These are phyloP conservation scores for Aechmea fasciata DNA, from an alignment of 176 grass and related monocot species.

Conservation along the genomic window DNA sequence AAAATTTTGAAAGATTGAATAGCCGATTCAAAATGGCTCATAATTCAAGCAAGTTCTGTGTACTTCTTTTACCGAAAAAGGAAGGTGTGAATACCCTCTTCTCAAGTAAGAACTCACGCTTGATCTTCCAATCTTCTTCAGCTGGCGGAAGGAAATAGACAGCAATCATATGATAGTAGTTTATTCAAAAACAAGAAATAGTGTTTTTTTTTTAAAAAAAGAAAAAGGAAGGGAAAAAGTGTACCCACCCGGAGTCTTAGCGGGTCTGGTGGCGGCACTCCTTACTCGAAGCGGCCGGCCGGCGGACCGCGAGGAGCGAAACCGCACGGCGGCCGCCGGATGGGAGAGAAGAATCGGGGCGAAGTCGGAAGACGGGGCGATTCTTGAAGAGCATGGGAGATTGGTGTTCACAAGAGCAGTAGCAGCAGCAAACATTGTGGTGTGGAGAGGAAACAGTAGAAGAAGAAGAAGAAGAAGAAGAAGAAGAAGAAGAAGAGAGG, in stretches of 20 bases:
- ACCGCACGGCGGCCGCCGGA: conserved; percentile 24
- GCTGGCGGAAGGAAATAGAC: conserved; percentile 31
- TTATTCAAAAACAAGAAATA: conserved; percentile 7
- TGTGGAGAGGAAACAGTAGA: not conserved
- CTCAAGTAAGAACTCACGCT: conserved; percentile 63
- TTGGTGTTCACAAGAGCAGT: conserved; percentile 39
- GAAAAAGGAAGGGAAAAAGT: not conserved
- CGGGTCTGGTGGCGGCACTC: conserved; percentile 77
- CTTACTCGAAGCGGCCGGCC: conserved; percentile 36
- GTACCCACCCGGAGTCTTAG: conserved; percentile 84
- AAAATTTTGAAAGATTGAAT: no score
- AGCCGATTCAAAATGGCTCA: not conserved
- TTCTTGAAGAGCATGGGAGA: conserved; percentile 52
- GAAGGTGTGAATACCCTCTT: conserved; percentile 46
- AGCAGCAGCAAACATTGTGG: conserved; percentile 64
- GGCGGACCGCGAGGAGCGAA: conserved; percentile 5
- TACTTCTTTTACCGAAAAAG: not conserved
- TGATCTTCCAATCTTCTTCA: conserved; percentile 94
- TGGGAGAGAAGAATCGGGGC: conserved; percentile 37
- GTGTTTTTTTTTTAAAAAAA: no score
- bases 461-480: conserved; percentile 14
- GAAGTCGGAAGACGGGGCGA: conserved; percentile 46
- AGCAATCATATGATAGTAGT: conserved; percentile 5
- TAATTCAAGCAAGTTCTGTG: not conserved
- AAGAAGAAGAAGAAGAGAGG: conserved; percentile 2